Evolutionary conservation across 805 yeast genomes (phyloP), one percentile per base, ranked within the genome.

Genomic region (Spathaspora sp.): DNA sequence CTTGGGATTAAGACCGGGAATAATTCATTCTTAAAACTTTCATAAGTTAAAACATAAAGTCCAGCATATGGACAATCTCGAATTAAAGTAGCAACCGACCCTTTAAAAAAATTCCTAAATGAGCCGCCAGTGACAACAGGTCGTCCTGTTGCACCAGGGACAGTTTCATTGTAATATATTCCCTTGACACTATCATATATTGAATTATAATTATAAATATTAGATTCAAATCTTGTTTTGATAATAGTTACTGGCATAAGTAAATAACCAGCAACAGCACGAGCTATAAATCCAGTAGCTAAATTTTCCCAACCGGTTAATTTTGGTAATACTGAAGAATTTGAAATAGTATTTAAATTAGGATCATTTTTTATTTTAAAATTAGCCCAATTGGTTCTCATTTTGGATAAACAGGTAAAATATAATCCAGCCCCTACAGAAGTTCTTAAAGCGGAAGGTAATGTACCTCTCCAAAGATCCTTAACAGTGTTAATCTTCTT

Each of bases 1-100:
- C 48, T 20, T 5, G 49, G 44, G 6, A 55, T 38, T 29, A 65
- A 5, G 3, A 55, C 43, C 4, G 93, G 90, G 7, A 85, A 52
- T 4, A 76, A 42, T 9, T 73, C 75, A 62, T 91, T 91, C 49
- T 74, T 74, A 59, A 84, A 76, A 52, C 84, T 77, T 63, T 93
- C 97, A 67, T 93, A 93, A 55, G 91, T 80, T 38, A 91, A 69
- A 28, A 94, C 90, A 61, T 94, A 93, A 3, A 94, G 63, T 0
- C 99, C 99, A 6, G 99, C 97, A 66, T 94, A 89, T 0, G 99
- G 99, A 20, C 97, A 96, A 69, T 94, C 99, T 56, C 99, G 72
- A 11, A 89, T 78, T 54, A 86, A 78, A 0, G 99, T 94, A 2
- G 96, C 96, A 1, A 87, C 83, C 60, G 87, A 87, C 0, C 99